phyloP scores from a whole-genome alignment of 495 filamentous ascomycete species.

The Letharia lupina region DNA sequence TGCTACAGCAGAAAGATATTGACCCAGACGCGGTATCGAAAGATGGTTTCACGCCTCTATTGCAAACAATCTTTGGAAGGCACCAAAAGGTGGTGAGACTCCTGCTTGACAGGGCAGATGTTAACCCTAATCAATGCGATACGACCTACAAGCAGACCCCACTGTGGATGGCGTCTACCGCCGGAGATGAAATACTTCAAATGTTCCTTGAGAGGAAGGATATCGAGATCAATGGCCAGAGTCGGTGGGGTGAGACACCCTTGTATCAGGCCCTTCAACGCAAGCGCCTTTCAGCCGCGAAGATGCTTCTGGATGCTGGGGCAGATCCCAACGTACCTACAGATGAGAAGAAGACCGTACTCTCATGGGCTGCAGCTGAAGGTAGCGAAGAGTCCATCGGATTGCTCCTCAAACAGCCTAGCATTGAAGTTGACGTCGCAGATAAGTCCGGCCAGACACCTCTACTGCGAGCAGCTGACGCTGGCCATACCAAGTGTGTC shows the following conservation, averaged over 20 bases:
- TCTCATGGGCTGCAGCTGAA: constrained; percentile 19
- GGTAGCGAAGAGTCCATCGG: constrained; percentile 4
- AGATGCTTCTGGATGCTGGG: constrained; percentile 4
- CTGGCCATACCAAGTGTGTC: constrained; percentile 14
- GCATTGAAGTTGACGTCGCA: background rate
- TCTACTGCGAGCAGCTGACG: constrained; percentile 6
- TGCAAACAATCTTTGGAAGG: constrained; percentile 7
- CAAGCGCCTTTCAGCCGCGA: constrained; percentile 8
- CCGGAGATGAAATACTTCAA: constrained; percentile 3
- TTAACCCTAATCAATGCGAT: constrained; percentile 12
- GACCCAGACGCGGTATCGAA: constrained; percentile 8
- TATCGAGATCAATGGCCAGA: constrained; percentile 15
- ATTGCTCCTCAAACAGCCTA: constrained; percentile 5
- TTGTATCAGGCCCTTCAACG: constrained; percentile 20
- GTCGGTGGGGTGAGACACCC: constrained; percentile 14
- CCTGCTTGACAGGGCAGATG: constrained; percentile 12
- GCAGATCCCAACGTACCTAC: constrained; percentile 2
- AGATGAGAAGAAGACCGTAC: constrained; percentile 10
- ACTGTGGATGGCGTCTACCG: constrained; percentile 8
- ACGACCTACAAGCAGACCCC: constrained; percentile 8
- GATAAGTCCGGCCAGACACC: constrained; percentile 8
- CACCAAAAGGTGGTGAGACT: constrained; percentile 3
- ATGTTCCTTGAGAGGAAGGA: constrained; percentile 9
- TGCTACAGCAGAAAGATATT: constrained; percentile 8
- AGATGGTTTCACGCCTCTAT: constrained; percentile 11